Evolutionary conservation across 495 filamentous ascomycete genomes (phyloP).

Genomic region (Aspergillus olivimuriae): DNA sequence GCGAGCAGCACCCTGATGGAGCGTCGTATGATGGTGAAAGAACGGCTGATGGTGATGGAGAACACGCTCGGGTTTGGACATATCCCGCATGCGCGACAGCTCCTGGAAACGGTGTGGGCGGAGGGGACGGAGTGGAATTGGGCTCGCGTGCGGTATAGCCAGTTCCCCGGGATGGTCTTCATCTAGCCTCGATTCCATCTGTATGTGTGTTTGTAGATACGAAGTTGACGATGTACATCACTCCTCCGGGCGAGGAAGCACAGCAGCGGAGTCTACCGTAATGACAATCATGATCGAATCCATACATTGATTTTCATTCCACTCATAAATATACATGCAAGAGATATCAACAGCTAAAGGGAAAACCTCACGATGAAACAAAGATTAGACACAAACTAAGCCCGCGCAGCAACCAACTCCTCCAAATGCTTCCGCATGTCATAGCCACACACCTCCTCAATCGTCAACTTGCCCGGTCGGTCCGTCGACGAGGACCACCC

Average conservation of each 20-base stretch:
- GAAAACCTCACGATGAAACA: neutral
- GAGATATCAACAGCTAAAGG: neutral
- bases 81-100: constrained; percentile 18
- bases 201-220: neutral
- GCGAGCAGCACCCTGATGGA: constrained; percentile 19
- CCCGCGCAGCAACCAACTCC: constrained; percentile 5
- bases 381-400: neutral
- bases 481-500: constrained; percentile 17
- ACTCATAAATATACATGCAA: neutral
- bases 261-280: too few species aligned
- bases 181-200: constrained; percentile 7
- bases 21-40: constrained; percentile 22
- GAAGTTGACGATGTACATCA: neutral
- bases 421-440: constrained; percentile 19
- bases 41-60: constrained; percentile 27
- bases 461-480: constrained; percentile 22
- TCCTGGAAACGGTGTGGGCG: constrained; percentile 20
- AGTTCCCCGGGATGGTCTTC: constrained; percentile 25
- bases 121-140: constrained; percentile 18
- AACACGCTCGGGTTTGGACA: constrained; percentile 23
- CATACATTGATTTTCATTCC: neutral
- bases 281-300: neutral
- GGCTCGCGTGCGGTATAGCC: constrained; percentile 21
- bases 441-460: constrained; percentile 25
- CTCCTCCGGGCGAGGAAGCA: too few species aligned